Percentiles rank a stretch among this genome's conserved stretches.
phyloP scores from a whole-genome alignment of 345 rosid species.

The Rhodamnia argentea region DNA sequence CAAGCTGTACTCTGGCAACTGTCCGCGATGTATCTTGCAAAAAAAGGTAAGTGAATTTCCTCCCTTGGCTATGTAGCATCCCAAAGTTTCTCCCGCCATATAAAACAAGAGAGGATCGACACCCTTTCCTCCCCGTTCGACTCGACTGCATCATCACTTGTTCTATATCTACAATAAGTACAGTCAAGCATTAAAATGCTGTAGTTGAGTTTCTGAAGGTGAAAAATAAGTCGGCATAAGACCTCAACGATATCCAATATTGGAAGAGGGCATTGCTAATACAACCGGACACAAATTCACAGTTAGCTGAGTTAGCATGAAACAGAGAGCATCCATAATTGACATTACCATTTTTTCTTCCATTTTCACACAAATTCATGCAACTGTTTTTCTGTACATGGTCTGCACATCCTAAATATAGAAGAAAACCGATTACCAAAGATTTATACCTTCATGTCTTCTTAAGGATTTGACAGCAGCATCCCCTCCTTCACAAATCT shows the following conservation, averaged over 20 bases:
- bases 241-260: not conserved
- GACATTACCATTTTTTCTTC: not conserved
- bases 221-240: not conserved
- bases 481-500: slow-evolving; percentile 59
- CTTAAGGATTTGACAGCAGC: slow-evolving; percentile 70
- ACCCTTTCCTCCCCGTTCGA: slow-evolving; percentile 6
- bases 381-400: not conserved
- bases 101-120: no score
- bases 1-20: slow-evolving; percentile 84
- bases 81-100: slow-evolving; percentile 80
- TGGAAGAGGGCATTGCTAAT: not conserved
- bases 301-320: not conserved
- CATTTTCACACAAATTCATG: not conserved
- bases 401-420: not conserved
- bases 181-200: not conserved
- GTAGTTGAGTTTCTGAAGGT: not conserved
- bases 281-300: not conserved
- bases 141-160: not conserved
- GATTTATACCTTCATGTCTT: slow-evolving; percentile 64
- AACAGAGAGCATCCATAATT: no score
- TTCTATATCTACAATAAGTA: not conserved
- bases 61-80: slow-evolving; percentile 89
- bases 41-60: slow-evolving; percentile 80
- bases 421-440: not conserved
- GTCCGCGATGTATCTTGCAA: slow-evolving; percentile 81